Evolutionary conservation across 116 monocot species (phyloP), one percentile per base, ranked within the genome.

Genomic region (Iris pallida): DNA sequence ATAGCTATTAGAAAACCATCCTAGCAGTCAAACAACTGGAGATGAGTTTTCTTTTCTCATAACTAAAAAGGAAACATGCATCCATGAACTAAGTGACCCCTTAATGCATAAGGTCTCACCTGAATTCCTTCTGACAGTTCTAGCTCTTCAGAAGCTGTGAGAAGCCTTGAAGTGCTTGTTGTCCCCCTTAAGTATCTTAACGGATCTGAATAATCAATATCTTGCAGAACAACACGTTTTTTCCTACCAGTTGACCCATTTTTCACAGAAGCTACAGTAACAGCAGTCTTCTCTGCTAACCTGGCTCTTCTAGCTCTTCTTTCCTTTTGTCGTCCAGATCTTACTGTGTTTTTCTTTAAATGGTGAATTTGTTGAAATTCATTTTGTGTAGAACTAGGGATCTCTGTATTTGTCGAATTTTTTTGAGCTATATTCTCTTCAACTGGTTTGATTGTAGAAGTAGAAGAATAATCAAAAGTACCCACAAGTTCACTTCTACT

Each of bases 111-210:
- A 52, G 8, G 45, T 16, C 16, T 66, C 30, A 93, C 89, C 82
- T 93, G 93, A 73, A 93, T 86, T 56, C 79, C 89, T 65, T 73
- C 79, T 51, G 93, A 93, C 40, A 86, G 59, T 53, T 89, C 82
- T 44, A 78, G 57, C 71, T 93, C 93, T 82, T 93, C 86, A 59
- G 64, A 18, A 68, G 84, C 75, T 55, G 93, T 89, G 40, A 93
- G 80, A 69, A 83, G 79, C 71, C 67, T 83, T 55, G 80, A 73
- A 53, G 82, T 70, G 47, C 68, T 80, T 44, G 89, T 76, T 19
- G 79, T 89, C 7, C 73, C 73, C 75, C 82, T 83, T 20, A 84
- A 78, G 55, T 83, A 81, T 45, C 76, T 83, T 55, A 93, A 71
- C 15, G 89, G 93, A 73, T 89, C 93, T 40, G 81, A 79, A 70